Evolutionary conservation across 768 basidiomycete species (phyloP).

Genomic region (Suillus occidentalis): DNA sequence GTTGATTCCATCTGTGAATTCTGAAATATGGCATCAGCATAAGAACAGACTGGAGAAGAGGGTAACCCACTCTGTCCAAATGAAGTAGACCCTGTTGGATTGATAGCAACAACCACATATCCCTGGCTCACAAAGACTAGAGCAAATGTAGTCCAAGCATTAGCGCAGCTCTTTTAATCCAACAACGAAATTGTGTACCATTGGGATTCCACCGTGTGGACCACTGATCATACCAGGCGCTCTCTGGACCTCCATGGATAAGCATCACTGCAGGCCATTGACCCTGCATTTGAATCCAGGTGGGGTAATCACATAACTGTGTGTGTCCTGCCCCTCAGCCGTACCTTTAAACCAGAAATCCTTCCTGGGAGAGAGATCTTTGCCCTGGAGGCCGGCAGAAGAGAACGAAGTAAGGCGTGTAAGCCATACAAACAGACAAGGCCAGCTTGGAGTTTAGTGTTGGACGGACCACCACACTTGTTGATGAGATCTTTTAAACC

Average conservation of each 20-base stretch:
- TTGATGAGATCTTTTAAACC: too few relatives aligned
- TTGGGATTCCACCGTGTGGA: conserved; percentile 92
- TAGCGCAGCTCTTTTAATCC: not conserved
- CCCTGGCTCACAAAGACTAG: conserved; percentile 83
- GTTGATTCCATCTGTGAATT: conserved; percentile 77
- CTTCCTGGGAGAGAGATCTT: conserved; percentile 62
- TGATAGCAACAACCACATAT: conserved; percentile 84
- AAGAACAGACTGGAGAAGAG: conserved; percentile 1
- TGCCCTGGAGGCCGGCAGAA: conserved; percentile 51
- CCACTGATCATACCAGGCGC: conserved; percentile 92
- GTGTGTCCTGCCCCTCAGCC: conserved; percentile 60
- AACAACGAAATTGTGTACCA: conserved; percentile 36
- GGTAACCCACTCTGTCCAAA: conserved; percentile 73
- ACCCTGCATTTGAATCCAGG: conserved; percentile 68
- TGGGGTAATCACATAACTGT: conserved; percentile 85
- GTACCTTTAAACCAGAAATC: conserved; percentile 92
- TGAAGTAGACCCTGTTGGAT: conserved; percentile 92
- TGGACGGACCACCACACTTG: too few relatives aligned
- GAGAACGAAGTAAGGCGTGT: conserved; percentile 69
- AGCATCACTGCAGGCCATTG: conserved; percentile 70
- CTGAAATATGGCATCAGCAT: conserved; percentile 35
- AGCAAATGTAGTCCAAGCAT: not conserved
- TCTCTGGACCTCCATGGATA: conserved; percentile 86
- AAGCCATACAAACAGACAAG: too few relatives aligned
- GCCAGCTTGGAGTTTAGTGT: too few relatives aligned